Evolutionary conservation across 495 filamentous ascomycete species (phyloP).

Genomic region (Massariosphaeria phaeospora): DNA sequence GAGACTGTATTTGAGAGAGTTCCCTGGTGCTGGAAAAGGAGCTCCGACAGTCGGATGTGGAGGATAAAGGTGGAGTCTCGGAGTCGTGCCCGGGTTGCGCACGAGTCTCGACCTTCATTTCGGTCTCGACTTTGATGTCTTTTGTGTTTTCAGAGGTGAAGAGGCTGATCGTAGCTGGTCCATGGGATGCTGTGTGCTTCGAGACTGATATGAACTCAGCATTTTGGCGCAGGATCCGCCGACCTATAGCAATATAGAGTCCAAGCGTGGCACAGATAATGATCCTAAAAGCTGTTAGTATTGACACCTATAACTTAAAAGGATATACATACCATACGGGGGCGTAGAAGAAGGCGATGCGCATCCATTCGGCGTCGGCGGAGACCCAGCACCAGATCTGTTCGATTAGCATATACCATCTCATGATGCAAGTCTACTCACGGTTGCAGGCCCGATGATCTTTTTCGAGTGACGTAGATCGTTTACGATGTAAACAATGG

Average conservation of each 20-base stretch:
- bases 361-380: constrained; percentile 62
- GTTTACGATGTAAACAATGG: constrained; percentile 64
- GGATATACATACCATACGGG: constrained; percentile 63
- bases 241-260: constrained; percentile 70
- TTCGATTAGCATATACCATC: no score
- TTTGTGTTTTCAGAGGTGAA: constrained; percentile 40
- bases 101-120: constrained; percentile 47
- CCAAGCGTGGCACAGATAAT: constrained; percentile 62
- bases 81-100: constrained; percentile 28
- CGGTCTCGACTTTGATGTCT: constrained; percentile 51
- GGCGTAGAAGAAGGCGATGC: constrained; percentile 75
- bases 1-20: constrained; percentile 1
- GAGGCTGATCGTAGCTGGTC: constrained; percentile 45
- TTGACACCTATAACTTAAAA: neutral
- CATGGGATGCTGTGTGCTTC: no score
- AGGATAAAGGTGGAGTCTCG: constrained; percentile 5
- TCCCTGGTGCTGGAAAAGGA: constrained; percentile 25
- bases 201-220: no score
- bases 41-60: constrained; percentile 8
- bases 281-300: constrained; percentile 12
- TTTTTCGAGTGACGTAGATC: constrained; percentile 45
- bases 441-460: constrained; percentile 71
- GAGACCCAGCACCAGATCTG: constrained; percentile 82
- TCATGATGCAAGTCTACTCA: constrained; percentile 34
- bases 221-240: no score